Percentiles rank a stretch among this genome's conserved stretches.
These are phyloP conservation scores for Linum trigynum DNA, from an alignment of 345 rosid genomes.

Conservation along the genomic window DNA sequence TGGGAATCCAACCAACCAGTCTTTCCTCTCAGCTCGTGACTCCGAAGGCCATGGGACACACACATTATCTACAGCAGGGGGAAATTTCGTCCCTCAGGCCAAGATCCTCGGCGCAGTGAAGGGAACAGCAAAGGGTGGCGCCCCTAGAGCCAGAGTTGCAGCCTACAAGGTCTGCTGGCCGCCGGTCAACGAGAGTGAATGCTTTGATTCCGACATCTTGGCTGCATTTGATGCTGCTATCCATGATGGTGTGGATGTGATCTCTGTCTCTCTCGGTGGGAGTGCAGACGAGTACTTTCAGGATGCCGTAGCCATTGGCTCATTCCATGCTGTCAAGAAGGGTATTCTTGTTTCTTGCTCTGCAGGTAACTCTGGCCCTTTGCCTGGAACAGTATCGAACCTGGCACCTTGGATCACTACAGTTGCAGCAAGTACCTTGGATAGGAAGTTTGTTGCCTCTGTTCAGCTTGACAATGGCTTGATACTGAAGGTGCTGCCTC, in stretches of 20 bases:
- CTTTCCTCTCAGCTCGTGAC: background rate
- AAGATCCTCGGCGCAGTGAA: background rate
- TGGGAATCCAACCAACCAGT: background rate
- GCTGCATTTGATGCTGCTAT: constrained; percentile 7
- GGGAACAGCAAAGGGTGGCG: background rate
- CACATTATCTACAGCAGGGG: constrained; percentile 6
- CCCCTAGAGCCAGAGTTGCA: constrained; percentile 9
- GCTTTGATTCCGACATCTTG: constrained; percentile 1
- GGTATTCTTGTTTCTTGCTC: constrained; percentile 7
- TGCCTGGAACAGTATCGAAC: background rate
- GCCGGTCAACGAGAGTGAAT: background rate
- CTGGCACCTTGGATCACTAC: constrained; percentile 8
- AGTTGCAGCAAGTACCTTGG: constrained; percentile 11
- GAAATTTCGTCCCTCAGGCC: background rate
- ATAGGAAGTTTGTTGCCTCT: background rate
- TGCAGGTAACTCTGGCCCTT: constrained; percentile 2
- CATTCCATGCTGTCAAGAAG: constrained; percentile 10
- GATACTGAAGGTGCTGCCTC: background rate
- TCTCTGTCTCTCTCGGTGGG: constrained; percentile 5
- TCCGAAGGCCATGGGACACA: constrained; percentile 8
- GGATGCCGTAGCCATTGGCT: constrained; percentile 9
- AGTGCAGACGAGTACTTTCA: background rate
- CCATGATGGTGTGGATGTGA: constrained; percentile 10
- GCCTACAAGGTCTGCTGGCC: constrained; percentile 13
- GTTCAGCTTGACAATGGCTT: background rate